Percentiles rank a stretch among this genome's conserved stretches.
Conservation (phyloP, 2,329 filamentous ascomycete species). For the Trematosphaeria pertusa region DNA sequence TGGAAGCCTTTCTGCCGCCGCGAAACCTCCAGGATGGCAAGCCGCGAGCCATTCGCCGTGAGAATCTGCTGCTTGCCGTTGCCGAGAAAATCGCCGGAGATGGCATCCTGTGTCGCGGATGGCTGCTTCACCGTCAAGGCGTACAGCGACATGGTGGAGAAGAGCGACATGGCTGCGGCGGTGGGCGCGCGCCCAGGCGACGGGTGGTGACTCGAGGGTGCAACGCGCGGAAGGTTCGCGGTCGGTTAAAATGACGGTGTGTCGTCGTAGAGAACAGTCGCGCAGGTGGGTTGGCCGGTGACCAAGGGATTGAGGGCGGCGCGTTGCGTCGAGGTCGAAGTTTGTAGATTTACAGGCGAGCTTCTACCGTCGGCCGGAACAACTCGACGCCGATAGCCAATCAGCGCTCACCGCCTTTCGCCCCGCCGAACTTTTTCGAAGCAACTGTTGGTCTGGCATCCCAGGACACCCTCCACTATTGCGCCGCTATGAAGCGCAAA, state of each 20-base stretch:
- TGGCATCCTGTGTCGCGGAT: constrained; percentile 86
- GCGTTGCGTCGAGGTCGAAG: background rate
- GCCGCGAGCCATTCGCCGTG: constrained; percentile 86
- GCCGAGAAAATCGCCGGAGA: constrained; percentile 93
- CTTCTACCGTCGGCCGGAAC: no score
- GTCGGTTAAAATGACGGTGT: no score
- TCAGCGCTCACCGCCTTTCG: no score
- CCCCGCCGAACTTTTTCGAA: no score
- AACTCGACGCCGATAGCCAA: no score
- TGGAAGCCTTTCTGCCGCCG: constrained; percentile 84
- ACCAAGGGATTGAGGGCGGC: constrained; percentile 7
- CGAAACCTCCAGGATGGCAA: constrained; percentile 87
- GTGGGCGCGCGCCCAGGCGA: constrained; percentile 41
- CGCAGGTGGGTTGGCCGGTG: no score
- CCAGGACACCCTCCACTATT: no score
- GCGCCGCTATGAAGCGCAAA: constrained; percentile 90
- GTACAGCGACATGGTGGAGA: constrained; percentile 98
- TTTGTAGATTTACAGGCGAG: no score
- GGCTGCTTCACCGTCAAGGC: constrained; percentile 94
- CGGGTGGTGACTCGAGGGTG: constrained; percentile 20
- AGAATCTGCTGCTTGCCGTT: constrained; percentile 98
- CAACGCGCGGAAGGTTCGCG: no score
- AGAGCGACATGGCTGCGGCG: constrained; percentile 81
- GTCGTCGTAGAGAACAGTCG: no score
- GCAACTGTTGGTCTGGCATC: no score